A percentile compares a stretch with the other conserved stretches of the same genome.
phyloP scores from a whole-genome alignment of 371 early-diverging fungal genomes.

The Amoeboaphelidium protococcarum region DNA sequence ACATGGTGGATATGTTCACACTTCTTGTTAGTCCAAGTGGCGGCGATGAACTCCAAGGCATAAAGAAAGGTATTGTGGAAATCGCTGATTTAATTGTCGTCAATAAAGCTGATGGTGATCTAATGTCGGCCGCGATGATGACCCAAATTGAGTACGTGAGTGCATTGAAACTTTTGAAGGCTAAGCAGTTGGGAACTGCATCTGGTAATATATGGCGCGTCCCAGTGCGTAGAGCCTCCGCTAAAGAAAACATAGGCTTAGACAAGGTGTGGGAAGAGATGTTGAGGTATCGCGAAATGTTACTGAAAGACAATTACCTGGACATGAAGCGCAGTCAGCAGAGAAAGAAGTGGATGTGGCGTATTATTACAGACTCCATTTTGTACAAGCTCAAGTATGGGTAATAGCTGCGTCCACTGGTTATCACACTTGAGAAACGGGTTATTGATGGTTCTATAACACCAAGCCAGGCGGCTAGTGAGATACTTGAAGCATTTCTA shows the following conservation, averaged over 20 bases:
- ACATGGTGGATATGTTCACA: constrained; percentile 54
- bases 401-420: constrained; percentile 1
- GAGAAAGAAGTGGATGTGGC: constrained; percentile 43
- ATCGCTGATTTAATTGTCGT: constrained; percentile 42
- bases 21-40: constrained; percentile 27
- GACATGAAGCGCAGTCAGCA: constrained; percentile 23
- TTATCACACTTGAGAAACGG: constrained; percentile 3
- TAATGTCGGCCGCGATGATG: constrained; percentile 25
- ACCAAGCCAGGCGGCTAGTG: constrained; percentile 8
- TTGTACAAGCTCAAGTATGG: constrained; percentile 4
- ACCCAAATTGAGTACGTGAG: constrained; percentile 33
- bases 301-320: constrained; percentile 16
- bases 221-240: constrained; percentile 28
- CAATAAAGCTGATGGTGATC: constrained; percentile 44
- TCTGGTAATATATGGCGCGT: constrained; percentile 11
- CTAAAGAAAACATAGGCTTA: constrained; percentile 23
- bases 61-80: constrained; percentile 60
- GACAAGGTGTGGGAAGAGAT: constrained; percentile 34
- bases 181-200: constrained; percentile 11
- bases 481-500: constrained; percentile 7
- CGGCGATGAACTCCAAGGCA: constrained; percentile 43
- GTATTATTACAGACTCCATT: constrained; percentile 27
- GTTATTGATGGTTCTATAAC: constrained; percentile 7
- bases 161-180: constrained; percentile 26
- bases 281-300: constrained; percentile 17